Percentiles rank a stretch among this genome's conserved stretches.
Conservation (phyloP, 371 early-diverging fungal genomes). For the Choanephora cucurbitarum region DNA sequence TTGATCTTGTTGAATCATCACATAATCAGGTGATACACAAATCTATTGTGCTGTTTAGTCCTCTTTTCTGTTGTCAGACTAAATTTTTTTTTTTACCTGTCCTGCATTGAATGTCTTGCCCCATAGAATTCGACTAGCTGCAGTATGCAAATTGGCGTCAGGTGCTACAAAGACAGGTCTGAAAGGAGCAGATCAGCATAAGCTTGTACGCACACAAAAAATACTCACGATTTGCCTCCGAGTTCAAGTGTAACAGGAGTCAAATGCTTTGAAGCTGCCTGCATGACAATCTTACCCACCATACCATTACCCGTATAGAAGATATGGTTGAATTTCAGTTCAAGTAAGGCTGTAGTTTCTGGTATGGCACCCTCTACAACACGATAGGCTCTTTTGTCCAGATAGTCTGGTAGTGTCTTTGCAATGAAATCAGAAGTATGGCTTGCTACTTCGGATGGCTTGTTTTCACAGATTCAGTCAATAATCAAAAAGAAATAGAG, state of each 20-base stretch:
- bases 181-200: background rate
- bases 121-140: constrained; percentile 76
- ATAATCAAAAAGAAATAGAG: too few relatives aligned
- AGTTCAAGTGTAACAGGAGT: constrained; percentile 86
- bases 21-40: constrained; percentile 88
- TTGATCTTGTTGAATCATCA: constrained; percentile 65
- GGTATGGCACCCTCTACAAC: constrained; percentile 79
- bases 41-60: constrained; percentile 48
- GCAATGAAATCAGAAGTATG: constrained; percentile 66
- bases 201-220: background rate
- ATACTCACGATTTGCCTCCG: constrained; percentile 76
- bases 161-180: constrained; percentile 76
- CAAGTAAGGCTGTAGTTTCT: constrained; percentile 67
- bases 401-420: constrained; percentile 66
- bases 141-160: constrained; percentile 63
- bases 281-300: constrained; percentile 80
- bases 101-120: constrained; percentile 82
- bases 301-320: constrained; percentile 89
- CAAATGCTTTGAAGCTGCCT: constrained; percentile 75
- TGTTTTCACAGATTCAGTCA: too few relatives aligned
- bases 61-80: too few relatives aligned
- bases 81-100: constrained; percentile 50
- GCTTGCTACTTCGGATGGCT: constrained; percentile 83
- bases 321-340: constrained; percentile 80
- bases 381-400: constrained; percentile 65